Evolutionary conservation across 495 filamentous ascomycete species (phyloP).

Genomic region (Chaetomidium leptoderma): DNA sequence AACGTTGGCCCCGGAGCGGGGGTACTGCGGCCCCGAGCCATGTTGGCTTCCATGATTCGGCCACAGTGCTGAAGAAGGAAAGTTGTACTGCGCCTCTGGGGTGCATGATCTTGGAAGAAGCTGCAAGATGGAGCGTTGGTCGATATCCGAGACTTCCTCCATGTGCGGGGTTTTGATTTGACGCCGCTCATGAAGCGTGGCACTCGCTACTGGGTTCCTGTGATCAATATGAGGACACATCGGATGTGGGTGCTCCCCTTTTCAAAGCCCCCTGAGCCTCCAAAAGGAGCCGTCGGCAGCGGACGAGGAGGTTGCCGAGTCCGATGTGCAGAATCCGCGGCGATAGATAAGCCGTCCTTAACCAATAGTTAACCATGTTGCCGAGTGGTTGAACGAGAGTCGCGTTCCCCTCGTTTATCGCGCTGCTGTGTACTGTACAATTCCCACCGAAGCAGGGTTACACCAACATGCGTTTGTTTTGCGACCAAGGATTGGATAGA

Average conservation of each 20-base stretch:
- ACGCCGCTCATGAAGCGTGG: not conserved
- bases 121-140: not conserved
- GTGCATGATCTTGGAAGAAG: not conserved
- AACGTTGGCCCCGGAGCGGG: too few relatives aligned
- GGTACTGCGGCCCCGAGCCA: too few relatives aligned
- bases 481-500: not conserved
- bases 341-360: not conserved
- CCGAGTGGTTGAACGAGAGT: too few relatives aligned
- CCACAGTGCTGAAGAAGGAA: not conserved
- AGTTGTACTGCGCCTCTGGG: not conserved
- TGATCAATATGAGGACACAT: too few relatives aligned
- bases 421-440: too few relatives aligned
- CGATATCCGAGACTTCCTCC: not conserved
- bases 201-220: not conserved
- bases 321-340: not conserved
- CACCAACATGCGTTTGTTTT: not conserved
- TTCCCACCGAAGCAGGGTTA: not conserved
- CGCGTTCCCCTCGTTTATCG: too few relatives aligned
- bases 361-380: too few relatives aligned
- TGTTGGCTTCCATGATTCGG: too few relatives aligned
- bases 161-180: not conserved
- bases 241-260: too few relatives aligned
- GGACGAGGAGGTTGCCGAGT: not conserved
- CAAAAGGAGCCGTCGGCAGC: not conserved
- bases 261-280: not conserved